phyloP scores from a whole-genome alignment of 2,329 filamentous ascomycete species.

The Aspergillus udagawae region DNA sequence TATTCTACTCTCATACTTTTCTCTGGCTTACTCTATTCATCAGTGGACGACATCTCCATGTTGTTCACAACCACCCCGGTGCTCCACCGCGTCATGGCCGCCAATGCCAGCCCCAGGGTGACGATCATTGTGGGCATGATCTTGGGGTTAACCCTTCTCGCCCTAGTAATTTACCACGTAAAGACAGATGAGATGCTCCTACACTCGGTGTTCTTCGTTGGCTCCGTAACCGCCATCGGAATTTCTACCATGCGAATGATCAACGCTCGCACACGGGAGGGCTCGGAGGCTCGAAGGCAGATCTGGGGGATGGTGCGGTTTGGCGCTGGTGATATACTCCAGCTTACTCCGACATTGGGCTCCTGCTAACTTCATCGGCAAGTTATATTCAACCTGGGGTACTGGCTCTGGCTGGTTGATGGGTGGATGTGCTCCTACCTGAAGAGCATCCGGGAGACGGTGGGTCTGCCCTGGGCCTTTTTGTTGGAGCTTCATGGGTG shows the following conservation, averaged over 20 bases:
- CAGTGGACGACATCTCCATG: slow-evolving; percentile 23
- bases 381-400: slow-evolving; percentile 19
- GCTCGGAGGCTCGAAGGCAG: slow-evolving; percentile 9
- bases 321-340: slow-evolving; percentile 9
- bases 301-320: slow-evolving; percentile 19
- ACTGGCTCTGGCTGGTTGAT: slow-evolving; percentile 24
- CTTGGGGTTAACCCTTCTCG: neutral
- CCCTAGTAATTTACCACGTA: slow-evolving; percentile 11
- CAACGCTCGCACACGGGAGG: slow-evolving; percentile 4
- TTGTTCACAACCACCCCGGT: slow-evolving; percentile 18
- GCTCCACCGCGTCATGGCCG: slow-evolving; percentile 17
- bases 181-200: slow-evolving; percentile 17
- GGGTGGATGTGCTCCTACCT: slow-evolving; percentile 18
- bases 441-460: slow-evolving; percentile 8
- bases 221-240: slow-evolving; percentile 11
- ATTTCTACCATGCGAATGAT: slow-evolving; percentile 13
- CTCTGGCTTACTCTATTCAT: neutral
- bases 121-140: slow-evolving; percentile 5
- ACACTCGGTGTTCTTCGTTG: slow-evolving; percentile 13
- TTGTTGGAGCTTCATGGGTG: slow-evolving; percentile 29
- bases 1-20: neutral
- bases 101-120: slow-evolving; percentile 5
- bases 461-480: slow-evolving; percentile 24
- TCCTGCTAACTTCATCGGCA: neutral
- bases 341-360: neutral